Percentiles rank a stretch among this genome's conserved stretches.
Evolutionary conservation across 345 rosid species (phyloP).

Genomic region (Aquilaria malaccensis): DNA sequence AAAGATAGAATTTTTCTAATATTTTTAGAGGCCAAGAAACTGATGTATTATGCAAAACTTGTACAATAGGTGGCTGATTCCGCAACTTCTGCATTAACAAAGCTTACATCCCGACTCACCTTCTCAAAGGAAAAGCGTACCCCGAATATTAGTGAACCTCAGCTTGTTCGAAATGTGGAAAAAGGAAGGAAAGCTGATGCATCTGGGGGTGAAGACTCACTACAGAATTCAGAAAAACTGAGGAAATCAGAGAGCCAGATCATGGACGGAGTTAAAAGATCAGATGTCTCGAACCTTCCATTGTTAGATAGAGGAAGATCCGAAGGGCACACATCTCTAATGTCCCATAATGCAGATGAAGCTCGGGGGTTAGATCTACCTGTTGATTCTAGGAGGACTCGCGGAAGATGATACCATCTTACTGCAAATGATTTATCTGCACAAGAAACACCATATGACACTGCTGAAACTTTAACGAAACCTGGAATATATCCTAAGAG

Average conservation of each 20-base stretch:
- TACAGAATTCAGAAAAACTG: constrained; percentile 5
- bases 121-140: constrained; percentile 76
- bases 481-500: neutral
- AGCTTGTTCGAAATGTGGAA: constrained; percentile 37
- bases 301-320: constrained; percentile 34
- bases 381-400: constrained; percentile 22
- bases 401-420: constrained; percentile 26
- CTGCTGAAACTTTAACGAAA: constrained; percentile 1
- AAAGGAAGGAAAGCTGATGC: constrained; percentile 21
- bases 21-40: neutral
- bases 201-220: constrained; percentile 9
- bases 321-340: constrained; percentile 16
- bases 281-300: constrained; percentile 12
- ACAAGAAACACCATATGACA: neutral
- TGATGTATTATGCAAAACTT: too few species aligned
- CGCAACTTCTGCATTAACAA: constrained; percentile 55
- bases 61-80: constrained; percentile 40
- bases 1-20: neutral
- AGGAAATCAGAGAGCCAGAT: constrained; percentile 8
- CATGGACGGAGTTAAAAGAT: constrained; percentile 6
- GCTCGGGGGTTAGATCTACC: constrained; percentile 26
- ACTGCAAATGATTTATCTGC: neutral
- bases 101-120: constrained; percentile 73
- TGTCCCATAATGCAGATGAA: constrained; percentile 20
- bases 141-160: constrained; percentile 51